phyloP scores from a whole-genome alignment of 1,139 yeast genomes.

The Candida freyschussii region DNA sequence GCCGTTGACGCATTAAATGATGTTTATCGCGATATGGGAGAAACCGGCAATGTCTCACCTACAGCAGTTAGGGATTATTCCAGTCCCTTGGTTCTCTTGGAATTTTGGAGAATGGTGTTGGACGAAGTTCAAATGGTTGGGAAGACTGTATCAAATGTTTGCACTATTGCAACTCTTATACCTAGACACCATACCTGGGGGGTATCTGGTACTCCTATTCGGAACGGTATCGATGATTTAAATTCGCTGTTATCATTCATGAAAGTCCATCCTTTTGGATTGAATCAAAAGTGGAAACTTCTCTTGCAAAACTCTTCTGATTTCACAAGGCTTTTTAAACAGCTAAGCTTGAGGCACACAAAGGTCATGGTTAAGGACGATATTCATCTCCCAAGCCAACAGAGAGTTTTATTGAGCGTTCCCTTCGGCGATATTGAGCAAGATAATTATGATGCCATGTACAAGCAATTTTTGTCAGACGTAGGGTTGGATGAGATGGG shows the following conservation, averaged over 20 bases:
- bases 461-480: constrained; percentile 52
- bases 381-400: constrained; percentile 72
- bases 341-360: constrained; percentile 70
- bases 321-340: constrained; percentile 43
- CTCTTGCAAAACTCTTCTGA: constrained; percentile 32
- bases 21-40: constrained; percentile 24
- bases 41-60: constrained; percentile 9
- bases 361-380: constrained; percentile 78
- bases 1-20: constrained; percentile 15
- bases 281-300: constrained; percentile 31
- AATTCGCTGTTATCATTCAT: constrained; percentile 67
- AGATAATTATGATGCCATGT: constrained; percentile 67
- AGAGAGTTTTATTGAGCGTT: constrained; percentile 58
- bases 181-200: constrained; percentile 95
- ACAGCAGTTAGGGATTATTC: constrained; percentile 46
- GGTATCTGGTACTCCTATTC: constrained; percentile 91
- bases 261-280: constrained; percentile 58
- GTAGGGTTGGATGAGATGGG: constrained; percentile 60
- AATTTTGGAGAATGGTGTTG: constrained; percentile 83
- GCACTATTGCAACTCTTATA: constrained; percentile 71
- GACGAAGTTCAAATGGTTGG: constrained; percentile 96
- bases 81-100: constrained; percentile 77
- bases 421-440: constrained; percentile 81
- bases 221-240: constrained; percentile 59
- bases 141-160: constrained; percentile 66